Conservation (phyloP, 768 basidiomycete genomes). For the Tricholoma flavovirens region DNA sequence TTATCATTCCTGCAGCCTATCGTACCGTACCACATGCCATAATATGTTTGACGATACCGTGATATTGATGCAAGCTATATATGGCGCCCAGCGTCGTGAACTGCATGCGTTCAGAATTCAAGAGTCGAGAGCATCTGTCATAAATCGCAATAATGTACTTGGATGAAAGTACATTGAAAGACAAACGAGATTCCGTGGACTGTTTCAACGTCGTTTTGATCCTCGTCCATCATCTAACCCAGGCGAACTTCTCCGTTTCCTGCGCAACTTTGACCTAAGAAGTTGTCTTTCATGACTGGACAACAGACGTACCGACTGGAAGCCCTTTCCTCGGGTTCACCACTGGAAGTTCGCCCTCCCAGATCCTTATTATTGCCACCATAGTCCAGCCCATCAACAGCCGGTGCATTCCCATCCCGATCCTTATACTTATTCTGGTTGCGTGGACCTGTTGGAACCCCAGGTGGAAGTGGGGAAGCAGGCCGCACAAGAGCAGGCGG, state of each 20-base stretch:
- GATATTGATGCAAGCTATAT: not conserved
- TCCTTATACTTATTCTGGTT: constrained; percentile 92
- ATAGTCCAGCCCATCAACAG: constrained; percentile 86
- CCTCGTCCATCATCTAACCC: constrained; percentile 60
- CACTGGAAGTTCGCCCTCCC: constrained; percentile 51
- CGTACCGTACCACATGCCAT: constrained; percentile 11
- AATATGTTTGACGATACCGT: constrained; percentile 5
- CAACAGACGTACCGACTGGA: constrained; percentile 45
- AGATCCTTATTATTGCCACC: constrained; percentile 50
- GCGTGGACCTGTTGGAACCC: constrained; percentile 82
- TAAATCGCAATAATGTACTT: not conserved
- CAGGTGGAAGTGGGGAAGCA: constrained; percentile 80
- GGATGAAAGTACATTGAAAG: constrained; percentile 1
- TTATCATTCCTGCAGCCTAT: not conserved
- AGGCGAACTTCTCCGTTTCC: constrained; percentile 74
- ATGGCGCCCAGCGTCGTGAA: not conserved
- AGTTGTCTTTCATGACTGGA: not conserved
- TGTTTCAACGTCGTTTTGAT: constrained; percentile 60
- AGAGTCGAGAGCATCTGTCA: not conserved
- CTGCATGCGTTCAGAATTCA: too few species aligned
- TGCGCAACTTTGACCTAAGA: constrained; percentile 17
- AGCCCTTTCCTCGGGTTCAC: constrained; percentile 63
- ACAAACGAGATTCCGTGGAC: not conserved
- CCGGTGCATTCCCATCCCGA: constrained; percentile 77
- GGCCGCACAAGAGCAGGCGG: constrained; percentile 62